Percentiles rank a stretch among this genome's conserved stretches.
These are phyloP conservation scores for Boletellus ananas DNA, from an alignment of 768 basidiomycete species.

Conservation along the genomic window DNA sequence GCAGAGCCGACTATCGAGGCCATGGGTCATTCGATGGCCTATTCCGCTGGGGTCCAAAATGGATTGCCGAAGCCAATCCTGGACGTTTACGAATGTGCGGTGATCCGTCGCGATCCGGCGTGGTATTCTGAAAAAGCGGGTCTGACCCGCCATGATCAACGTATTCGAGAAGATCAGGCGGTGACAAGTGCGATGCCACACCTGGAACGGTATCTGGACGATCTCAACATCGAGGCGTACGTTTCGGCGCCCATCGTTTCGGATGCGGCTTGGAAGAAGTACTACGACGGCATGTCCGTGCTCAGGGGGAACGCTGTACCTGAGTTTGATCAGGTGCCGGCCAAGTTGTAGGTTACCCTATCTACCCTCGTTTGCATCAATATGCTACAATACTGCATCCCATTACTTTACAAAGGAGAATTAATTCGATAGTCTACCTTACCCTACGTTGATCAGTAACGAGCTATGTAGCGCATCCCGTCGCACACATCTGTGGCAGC, in stretches of 20 bases:
- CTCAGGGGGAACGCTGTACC: conserved; percentile 42
- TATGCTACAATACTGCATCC: too few species aligned
- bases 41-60: conserved; percentile 46
- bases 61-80: conserved; percentile 47
- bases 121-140: conserved; percentile 57
- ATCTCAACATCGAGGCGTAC: conserved; percentile 47
- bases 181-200: conserved; percentile 43
- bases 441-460: too few species aligned
- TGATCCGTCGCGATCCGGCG: conserved; percentile 51
- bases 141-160: conserved; percentile 46
- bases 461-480: too few species aligned
- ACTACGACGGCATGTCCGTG: conserved; percentile 37
- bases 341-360: conserved; percentile 10
- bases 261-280: conserved; percentile 45
- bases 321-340: not conserved
- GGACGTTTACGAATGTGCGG: conserved; percentile 52
- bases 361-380: too few species aligned
- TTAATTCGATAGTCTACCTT: too few species aligned
- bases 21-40: conserved; percentile 62
- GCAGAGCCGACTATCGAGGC: conserved; percentile 52
- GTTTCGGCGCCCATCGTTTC: conserved; percentile 53
- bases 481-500: too few species aligned
- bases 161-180: conserved; percentile 44
- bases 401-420: too few species aligned
- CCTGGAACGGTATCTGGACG: conserved; percentile 38